Percentiles rank a stretch among this genome's conserved stretches.
phyloP scores from a whole-genome alignment of 2,329 filamentous ascomycete species.

The Xylaria sp. region DNA sequence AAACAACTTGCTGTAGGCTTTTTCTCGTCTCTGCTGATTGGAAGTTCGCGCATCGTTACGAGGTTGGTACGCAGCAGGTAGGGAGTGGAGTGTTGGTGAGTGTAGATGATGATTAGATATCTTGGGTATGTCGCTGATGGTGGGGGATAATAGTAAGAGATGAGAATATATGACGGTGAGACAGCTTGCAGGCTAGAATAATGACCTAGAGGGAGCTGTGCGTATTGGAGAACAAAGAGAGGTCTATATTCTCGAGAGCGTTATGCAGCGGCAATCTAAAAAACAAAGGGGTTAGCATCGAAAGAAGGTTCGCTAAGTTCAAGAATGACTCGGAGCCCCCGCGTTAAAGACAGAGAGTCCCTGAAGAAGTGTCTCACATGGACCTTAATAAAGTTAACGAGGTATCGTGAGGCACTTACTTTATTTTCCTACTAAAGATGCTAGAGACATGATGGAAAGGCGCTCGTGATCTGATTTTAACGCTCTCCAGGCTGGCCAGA shows the following conservation, averaged over 20 bases:
- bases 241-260: neutral
- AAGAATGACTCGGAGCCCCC: neutral
- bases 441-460: neutral
- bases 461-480: neutral
- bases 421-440: neutral
- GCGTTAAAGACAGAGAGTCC: conserved; percentile 4
- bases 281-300: neutral
- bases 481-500: neutral
- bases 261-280: conserved; percentile 4
- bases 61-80: neutral
- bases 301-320: neutral
- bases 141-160: neutral
- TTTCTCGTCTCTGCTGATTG: conserved; percentile 2
- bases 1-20: conserved; percentile 24
- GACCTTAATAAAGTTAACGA: neutral
- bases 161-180: neutral
- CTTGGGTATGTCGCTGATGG: neutral
- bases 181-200: neutral
- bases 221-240: neutral
- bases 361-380: conserved; percentile 3
- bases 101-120: neutral
- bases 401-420: neutral
- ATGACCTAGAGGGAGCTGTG: neutral
- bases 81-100: neutral
- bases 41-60: conserved; percentile 20